These are phyloP conservation scores for Talaromyces piceae DNA, from an alignment of 2,329 filamentous ascomycete species.

Conservation along the genomic window DNA sequence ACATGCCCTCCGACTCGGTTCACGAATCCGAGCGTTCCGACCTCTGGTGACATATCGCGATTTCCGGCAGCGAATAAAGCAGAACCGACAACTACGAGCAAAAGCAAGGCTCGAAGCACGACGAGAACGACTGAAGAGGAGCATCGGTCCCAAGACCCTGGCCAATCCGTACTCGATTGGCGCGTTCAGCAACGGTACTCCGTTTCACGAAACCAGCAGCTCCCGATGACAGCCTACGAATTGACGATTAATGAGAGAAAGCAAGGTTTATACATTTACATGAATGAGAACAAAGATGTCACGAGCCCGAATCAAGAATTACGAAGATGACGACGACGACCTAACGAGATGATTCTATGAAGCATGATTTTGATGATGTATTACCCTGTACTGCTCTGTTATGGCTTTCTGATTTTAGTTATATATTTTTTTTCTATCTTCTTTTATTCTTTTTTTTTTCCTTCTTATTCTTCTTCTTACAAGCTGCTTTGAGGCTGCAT, in stretches of 20 bases:
- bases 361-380: background rate
- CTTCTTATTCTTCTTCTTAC: background rate
- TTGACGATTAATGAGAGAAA: conserved; percentile 7
- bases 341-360: conserved; percentile 1
- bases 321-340: too few species aligned
- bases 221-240: conserved; percentile 1
- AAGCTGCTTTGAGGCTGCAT: background rate
- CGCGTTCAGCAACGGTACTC: conserved; percentile 8
- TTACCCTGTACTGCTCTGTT: background rate
- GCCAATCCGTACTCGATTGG: conserved; percentile 21
- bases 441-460: background rate
- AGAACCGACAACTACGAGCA: conserved; percentile 35
- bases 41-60: conserved; percentile 46
- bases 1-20: conserved; percentile 25
- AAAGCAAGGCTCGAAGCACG: conserved; percentile 45
- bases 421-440: background rate
- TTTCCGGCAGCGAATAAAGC: conserved; percentile 41
- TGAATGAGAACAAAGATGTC: conserved; percentile 4
- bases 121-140: conserved; percentile 46
- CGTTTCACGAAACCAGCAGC: conserved; percentile 3
- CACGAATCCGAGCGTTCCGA: conserved; percentile 40
- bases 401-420: background rate
- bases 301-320: conserved; percentile 3
- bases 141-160: conserved; percentile 43
- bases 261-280: background rate